phyloP scores from a whole-genome alignment of 495 filamentous ascomycete genomes.

The Baudoinia panamericana region DNA sequence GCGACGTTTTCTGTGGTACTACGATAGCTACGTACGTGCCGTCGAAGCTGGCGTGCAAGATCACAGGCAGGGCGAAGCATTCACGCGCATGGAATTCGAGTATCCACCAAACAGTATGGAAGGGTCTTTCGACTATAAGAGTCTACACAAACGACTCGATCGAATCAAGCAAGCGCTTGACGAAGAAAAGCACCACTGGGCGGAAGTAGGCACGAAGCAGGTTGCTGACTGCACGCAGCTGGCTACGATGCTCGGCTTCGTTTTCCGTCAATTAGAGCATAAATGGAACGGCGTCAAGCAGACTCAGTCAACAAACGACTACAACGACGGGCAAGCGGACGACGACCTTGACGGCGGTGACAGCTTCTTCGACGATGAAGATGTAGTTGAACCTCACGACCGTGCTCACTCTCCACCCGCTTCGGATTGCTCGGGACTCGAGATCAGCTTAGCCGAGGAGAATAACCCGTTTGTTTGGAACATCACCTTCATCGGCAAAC shows the following conservation, averaged over 20 bases:
- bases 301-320: too few species aligned
- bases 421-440: conserved; percentile 31
- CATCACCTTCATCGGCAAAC: conserved; percentile 74
- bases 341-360: too few species aligned
- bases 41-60: conserved; percentile 49
- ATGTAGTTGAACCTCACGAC: too few species aligned
- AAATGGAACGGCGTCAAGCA: conserved; percentile 53
- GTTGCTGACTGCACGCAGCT: conserved; percentile 57
- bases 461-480: conserved; percentile 57
- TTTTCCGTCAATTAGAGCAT: conserved; percentile 52
- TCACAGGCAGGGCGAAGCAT: conserved; percentile 27
- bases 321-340: too few species aligned
- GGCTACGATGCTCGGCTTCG: conserved; percentile 66
- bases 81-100: conserved; percentile 79
- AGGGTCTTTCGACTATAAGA: conserved; percentile 71
- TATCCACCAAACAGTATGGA: conserved; percentile 66
- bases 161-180: conserved; percentile 55
- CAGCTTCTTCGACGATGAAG: too few species aligned
- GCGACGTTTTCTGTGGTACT: conserved; percentile 90
- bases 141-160: conserved; percentile 54
- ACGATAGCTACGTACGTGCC: conserved; percentile 64
- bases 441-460: conserved; percentile 53
- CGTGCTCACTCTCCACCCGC: too few species aligned
- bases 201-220: conserved; percentile 47
- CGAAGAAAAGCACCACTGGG: conserved; percentile 61